Base-by-base conservation (phyloP, 2,329 filamentous ascomycete genomes). In the Nigrospora osmanthi region DNA sequence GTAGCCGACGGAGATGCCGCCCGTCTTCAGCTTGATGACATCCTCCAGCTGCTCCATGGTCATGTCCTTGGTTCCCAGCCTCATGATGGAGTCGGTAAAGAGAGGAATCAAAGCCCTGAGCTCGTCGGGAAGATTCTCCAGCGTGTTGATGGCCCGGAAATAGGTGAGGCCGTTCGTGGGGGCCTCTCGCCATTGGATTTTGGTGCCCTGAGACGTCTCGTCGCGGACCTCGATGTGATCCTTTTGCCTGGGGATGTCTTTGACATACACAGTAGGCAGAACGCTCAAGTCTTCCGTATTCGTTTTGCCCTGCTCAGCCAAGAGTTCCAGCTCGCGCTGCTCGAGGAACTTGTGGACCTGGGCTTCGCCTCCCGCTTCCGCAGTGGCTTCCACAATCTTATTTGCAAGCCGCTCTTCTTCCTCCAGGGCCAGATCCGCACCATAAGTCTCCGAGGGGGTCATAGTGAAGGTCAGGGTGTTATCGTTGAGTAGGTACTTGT, bases 141-240 rank as follows among this genome's bases (percentile, higher is more conserved):
- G 73, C 0, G 79, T 75, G 60, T 94, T 89, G 62, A 97, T 79
- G 3, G 89, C 89, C 47, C 90, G 84, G 71, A 98, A 95, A 62
- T 98, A 98, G 1, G 91, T 97, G 47, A 98, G 70, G 0, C 93
- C 93, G 56, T 98, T 98, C 0, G 93, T 98, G 2, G 89, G 87
- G 9, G 90, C 89, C 63, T 95, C 88, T 42, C 85, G 83, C 89
- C 90, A 96, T 56, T 96, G 87, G 4, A 93, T 80, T 38, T 84
- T 80, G 35, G 85, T 77, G 34, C 77, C 75, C 36, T 79, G 76
- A 11, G 85, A 62, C 11, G 71, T 68, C n/a, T 85, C 80, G 50
- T 91, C 87, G 44, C 78, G 76, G 35, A 83, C 57, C 3, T 68
- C 58, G 0, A 75, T 63, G 0, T 67, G 65, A 56, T 90, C 85